Conservation (phyloP, 2,329 filamentous ascomycete genomes). For the Ophiostoma pallidulum region DNA sequence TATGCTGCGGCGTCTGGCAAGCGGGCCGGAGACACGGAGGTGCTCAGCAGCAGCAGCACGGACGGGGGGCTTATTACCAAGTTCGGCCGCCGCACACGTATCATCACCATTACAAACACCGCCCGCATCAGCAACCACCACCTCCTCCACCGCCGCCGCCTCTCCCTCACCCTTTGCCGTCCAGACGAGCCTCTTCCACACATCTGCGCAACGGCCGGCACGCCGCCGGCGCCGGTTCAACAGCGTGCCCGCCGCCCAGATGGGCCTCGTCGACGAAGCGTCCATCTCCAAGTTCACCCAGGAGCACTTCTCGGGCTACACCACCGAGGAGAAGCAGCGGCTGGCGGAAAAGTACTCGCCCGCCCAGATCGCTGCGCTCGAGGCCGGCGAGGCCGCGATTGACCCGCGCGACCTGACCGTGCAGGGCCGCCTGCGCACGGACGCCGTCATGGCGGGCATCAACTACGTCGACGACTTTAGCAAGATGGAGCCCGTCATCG, state of each 20-base stretch:
- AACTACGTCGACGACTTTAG: slow-evolving; percentile 78
- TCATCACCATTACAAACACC: background rate
- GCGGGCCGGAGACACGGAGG: background rate
- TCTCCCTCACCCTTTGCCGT: background rate
- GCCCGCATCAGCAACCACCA: background rate
- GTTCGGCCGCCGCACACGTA: background rate
- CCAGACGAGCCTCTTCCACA: slow-evolving; percentile 35
- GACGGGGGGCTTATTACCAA: too few relatives aligned
- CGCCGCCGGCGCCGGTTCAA: slow-evolving; percentile 41
- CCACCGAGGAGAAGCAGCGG: slow-evolving; percentile 50
- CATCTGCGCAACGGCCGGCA: slow-evolving; percentile 36
- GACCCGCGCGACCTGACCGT: slow-evolving; percentile 62
- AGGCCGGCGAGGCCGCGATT: slow-evolving; percentile 70
- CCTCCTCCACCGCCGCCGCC: background rate
- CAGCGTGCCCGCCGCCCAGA: slow-evolving; percentile 41
- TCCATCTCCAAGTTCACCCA: slow-evolving; percentile 36
- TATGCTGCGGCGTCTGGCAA: slow-evolving; percentile 15
- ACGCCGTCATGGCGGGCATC: slow-evolving; percentile 52
- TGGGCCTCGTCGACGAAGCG: slow-evolving; percentile 39
- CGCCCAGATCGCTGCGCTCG: slow-evolving; percentile 71
- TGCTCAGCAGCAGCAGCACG: background rate
- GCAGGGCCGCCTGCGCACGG: slow-evolving; percentile 62
- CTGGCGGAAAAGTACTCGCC: slow-evolving; percentile 64
- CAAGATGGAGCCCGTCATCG: slow-evolving; percentile 65
- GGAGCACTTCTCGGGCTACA: slow-evolving; percentile 53